Evolutionary conservation across 2,329 filamentous ascomycete species (phyloP), one percentile per base, ranked within the genome.

Genomic region (Alternaria rosae): DNA sequence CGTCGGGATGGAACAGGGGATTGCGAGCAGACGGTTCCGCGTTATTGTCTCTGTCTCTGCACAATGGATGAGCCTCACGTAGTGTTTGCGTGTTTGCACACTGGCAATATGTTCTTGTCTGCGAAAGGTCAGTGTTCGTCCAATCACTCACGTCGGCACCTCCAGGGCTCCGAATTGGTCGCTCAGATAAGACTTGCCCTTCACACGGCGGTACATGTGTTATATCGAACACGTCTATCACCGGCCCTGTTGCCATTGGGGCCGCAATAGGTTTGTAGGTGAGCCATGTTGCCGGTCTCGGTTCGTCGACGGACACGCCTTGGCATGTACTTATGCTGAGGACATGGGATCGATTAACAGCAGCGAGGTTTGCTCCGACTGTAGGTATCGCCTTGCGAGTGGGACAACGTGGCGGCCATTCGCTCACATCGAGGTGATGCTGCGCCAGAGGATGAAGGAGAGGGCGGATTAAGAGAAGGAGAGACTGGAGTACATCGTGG

Each of bases 161-260:
- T 23, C 20, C 13, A 23, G 21, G 5, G 35, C 30, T 5, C 13
- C 2, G 13, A 21, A 25, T n/a, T 26, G 15, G 23, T 28, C 43
- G 43, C 8, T 47, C 23, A 8, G 8, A 47, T n/a, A 28, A 9
- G 11, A 57, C 32, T 32, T 21, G 4, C 50, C 50, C 17, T 26
- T 43, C 45, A 11, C 13, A 45, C 6, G 20, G n/a, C 35, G 15
- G 56, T 62, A 17, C n/a, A 78, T 78, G 76, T 79, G 76, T 61
- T 65, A 72, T 42, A 70, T 71, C 5, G 70, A 77, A 59, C 62
- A 76, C 58, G 70, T 77, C 28, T 78, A 71, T 44, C 75, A 78
- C 52, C 62, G 25, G 44, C 54, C 66, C 12, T 78, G 76, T 54
- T 60, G 65, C 11, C 75, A 78, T 52, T 79, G 75, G 76, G 72